These are phyloP conservation scores for Pseudocercospora vitis DNA, from an alignment of 2,329 filamentous ascomycete genomes.

Conservation along the genomic window DNA sequence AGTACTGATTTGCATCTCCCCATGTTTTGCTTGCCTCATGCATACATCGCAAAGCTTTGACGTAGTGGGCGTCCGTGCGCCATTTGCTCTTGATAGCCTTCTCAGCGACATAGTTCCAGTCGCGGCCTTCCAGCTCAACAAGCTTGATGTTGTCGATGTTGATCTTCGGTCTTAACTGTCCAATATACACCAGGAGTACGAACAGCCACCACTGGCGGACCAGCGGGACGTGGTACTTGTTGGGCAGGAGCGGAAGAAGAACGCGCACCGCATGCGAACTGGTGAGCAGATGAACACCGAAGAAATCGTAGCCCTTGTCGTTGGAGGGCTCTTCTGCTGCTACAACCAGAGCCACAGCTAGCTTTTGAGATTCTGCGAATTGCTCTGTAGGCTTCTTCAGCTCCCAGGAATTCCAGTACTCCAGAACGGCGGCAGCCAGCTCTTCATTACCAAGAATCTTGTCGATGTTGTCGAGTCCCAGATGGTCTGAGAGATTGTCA, in stretches of 20 bases:
- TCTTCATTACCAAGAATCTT: constrained; percentile 68
- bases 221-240: constrained; percentile 69
- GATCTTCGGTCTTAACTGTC: constrained; percentile 70
- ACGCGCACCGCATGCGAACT: constrained; percentile 87
- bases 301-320: constrained; percentile 72
- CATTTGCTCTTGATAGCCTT: constrained; percentile 68
- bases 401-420: constrained; percentile 90
- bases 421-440: constrained; percentile 69
- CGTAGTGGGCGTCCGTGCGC: constrained; percentile 75
- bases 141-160: constrained; percentile 63
- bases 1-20: constrained; percentile 67
- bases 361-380: constrained; percentile 68
- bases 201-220: constrained; percentile 90
- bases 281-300: constrained; percentile 77
- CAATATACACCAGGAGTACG: constrained; percentile 73
- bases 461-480: constrained; percentile 64
- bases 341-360: constrained; percentile 61
- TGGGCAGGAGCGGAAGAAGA: constrained; percentile 73
- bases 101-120: constrained; percentile 75
- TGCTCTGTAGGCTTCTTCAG: constrained; percentile 68
- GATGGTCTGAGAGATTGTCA: constrained; percentile 61
- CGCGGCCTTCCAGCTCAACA: constrained; percentile 61
- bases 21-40: constrained; percentile 72
- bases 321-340: constrained; percentile 52
- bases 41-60: constrained; percentile 78